Base-by-base conservation (phyloP, 2,329 filamentous ascomycete species). In the Ascosphaera apis region DNA sequence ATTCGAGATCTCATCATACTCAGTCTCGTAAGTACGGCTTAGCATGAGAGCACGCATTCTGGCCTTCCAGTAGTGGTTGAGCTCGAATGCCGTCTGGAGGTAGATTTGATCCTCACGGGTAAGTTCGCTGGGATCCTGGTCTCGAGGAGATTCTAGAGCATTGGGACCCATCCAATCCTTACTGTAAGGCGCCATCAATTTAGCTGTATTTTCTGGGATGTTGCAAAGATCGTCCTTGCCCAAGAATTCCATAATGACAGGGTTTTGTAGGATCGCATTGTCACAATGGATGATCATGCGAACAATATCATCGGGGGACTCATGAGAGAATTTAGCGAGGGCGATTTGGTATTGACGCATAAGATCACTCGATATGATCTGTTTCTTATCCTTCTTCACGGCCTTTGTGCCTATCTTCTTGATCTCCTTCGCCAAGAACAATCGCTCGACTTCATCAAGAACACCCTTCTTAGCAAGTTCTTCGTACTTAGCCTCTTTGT, bases 31-130 rank as follows among this genome's bases (percentile, higher is more conserved):
- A 36, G 69, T 84, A 47, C 75, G 73, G 3, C 83, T 93, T 44
- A 95, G 61, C 2, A 75, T 67, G 44, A 98, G 66, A 27, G 88
- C 88, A 45, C 88, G 72, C 76, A 95, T 95, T 54, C 88, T 76
- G 41, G 81, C 82, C 65, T 92, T 93, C 88, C 88, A 98, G 60
- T 98, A 98, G 53, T 93, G 84, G 45, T 91, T 83, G 43, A 95
- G 62, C 54, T 98, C 88, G 48, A 78, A 95, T 1, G 86, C 81
- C 3, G 88, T 95, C 52, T 76, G 80, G 17, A 98, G 64, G 53
- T 84, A 98, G 38, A 98, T 79, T 56, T 95, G 86, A 58, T 98
- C 88, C 54, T 95, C 83, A 42, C 84, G 67, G 2, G 86, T 93
- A 36, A 98, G 71, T 50, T 98, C 88, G 4, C 54, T 57, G 1